Evolutionary conservation across 306 rosid genomes (phyloP).

Genomic region (Fragaria vesca): DNA sequence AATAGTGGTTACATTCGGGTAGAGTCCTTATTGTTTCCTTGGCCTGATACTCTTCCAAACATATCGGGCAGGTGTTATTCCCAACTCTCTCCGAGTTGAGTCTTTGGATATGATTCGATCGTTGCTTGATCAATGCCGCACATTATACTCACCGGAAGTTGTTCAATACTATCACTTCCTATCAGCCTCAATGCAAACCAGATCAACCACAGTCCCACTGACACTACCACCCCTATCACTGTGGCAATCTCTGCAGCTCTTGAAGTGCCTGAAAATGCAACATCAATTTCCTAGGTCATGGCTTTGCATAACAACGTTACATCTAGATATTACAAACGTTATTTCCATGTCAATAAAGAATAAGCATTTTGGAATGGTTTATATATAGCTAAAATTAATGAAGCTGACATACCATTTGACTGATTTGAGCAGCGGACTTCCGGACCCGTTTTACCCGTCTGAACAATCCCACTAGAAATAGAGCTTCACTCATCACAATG

Average conservation of each 20-base stretch:
- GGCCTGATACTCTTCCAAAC: conserved; percentile 40
- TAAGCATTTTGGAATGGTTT: too few species aligned
- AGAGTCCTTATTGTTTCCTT: conserved; percentile 41
- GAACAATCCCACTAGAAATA: neutral
- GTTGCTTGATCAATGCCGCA: conserved; percentile 29
- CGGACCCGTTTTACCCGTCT: neutral
- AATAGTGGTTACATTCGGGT: conserved; percentile 44
- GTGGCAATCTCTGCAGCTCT: neutral
- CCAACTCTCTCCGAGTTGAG: too few species aligned
- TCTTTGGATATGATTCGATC: too few species aligned
- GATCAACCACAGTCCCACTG: neutral
- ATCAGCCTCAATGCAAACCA: neutral
- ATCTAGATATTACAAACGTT: neutral
- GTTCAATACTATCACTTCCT: neutral
- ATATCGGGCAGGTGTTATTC: conserved; percentile 36
- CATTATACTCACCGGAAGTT: conserved; percentile 2
- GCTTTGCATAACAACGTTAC: neutral
- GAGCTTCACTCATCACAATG: too few species aligned
- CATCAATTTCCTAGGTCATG: neutral
- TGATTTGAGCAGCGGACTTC: neutral
- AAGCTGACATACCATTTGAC: neutral
- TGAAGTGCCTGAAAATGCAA: neutral
- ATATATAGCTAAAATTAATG: neutral
- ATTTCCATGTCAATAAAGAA: neutral
- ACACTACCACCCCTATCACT: neutral